A percentile compares a stretch with the other conserved stretches of the same genome.
Evolutionary conservation across 2,329 filamentous ascomycete species (phyloP).

Genomic region (Colletotrichum aenigma): DNA sequence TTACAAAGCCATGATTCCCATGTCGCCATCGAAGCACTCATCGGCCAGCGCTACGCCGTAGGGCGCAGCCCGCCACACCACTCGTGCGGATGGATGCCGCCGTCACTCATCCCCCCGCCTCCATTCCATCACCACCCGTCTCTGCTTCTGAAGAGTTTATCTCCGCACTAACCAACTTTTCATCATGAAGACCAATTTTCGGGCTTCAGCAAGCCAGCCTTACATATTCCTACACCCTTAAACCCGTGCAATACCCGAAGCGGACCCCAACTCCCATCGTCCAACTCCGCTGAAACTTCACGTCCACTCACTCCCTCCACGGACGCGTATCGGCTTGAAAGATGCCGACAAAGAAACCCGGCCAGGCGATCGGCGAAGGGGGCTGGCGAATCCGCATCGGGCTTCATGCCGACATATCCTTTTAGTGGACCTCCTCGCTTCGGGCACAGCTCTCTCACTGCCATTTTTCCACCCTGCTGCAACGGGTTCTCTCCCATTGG

Average conservation of each 20-base stretch:
- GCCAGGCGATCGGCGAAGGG: neutral
- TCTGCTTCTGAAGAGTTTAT: neutral
- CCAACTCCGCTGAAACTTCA: neutral
- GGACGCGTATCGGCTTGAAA: slow-evolving; percentile 18
- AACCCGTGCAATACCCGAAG: neutral
- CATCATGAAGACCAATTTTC: neutral
- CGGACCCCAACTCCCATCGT: neutral
- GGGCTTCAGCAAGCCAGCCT: neutral
- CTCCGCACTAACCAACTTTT: rapidly evolving
- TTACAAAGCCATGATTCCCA: neutral
- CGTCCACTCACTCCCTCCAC: neutral
- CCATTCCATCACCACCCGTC: neutral
- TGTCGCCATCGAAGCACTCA: neutral
- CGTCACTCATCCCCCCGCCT: neutral
- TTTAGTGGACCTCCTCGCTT: neutral
- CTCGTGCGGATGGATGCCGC: neutral
- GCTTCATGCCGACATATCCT: slow-evolving; percentile 7
- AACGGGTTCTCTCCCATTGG: neutral
- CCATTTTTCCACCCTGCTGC: neutral
- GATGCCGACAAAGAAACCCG: slow-evolving; percentile 13
- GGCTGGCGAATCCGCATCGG: neutral
- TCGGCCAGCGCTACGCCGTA: neutral
- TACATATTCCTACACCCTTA: neutral
- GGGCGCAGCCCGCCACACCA: neutral
- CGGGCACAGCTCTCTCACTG: neutral